These are phyloP conservation scores for Paracoccidioides brasiliensis DNA, from an alignment of 2,329 filamentous ascomycete genomes.

Conservation along the genomic window DNA sequence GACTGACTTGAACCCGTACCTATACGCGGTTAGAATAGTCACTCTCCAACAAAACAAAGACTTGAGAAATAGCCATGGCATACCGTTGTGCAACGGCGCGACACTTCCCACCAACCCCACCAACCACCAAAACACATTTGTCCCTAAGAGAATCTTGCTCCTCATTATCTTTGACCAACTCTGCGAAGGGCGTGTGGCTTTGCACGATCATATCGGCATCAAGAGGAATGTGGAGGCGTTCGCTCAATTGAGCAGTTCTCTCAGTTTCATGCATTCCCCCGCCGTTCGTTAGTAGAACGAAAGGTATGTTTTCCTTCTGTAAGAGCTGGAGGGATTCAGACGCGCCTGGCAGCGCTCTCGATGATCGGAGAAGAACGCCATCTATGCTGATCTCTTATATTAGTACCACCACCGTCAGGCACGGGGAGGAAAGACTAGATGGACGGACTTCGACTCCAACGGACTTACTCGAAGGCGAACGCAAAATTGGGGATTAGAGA, in stretches of 20 bases:
- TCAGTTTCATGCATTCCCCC: slow-evolving; percentile 72
- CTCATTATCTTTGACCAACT: slow-evolving; percentile 49
- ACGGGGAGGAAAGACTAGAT: not conserved
- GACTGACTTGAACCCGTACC: slow-evolving; percentile 66
- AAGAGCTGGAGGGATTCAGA: slow-evolving; percentile 60
- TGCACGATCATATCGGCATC: slow-evolving; percentile 64
- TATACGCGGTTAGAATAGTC: slow-evolving; percentile 13
- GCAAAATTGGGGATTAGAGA: slow-evolving; percentile 25
- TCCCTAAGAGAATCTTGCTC: slow-evolving; percentile 41
- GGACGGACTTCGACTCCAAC: too few species aligned
- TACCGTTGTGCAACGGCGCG: slow-evolving; percentile 59
- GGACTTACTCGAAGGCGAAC: slow-evolving; percentile 34
- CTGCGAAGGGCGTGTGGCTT: slow-evolving; percentile 79
- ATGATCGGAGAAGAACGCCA: slow-evolving; percentile 80
- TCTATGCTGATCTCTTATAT: slow-evolving; percentile 51
- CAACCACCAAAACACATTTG: slow-evolving; percentile 62
- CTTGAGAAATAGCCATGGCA: slow-evolving; percentile 3
- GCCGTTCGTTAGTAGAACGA: slow-evolving; percentile 91
- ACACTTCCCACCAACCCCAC: slow-evolving; percentile 54
- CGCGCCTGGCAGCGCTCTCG: slow-evolving; percentile 66
- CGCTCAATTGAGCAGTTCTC: slow-evolving; percentile 55
- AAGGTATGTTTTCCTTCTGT: slow-evolving; percentile 63
- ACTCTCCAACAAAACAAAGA: not conserved
- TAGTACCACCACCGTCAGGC: not conserved
- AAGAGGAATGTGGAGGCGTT: slow-evolving; percentile 51